Evolutionary conservation across 257 asterid genomes (phyloP).

Genomic region (Fraxinus cuspidata): DNA sequence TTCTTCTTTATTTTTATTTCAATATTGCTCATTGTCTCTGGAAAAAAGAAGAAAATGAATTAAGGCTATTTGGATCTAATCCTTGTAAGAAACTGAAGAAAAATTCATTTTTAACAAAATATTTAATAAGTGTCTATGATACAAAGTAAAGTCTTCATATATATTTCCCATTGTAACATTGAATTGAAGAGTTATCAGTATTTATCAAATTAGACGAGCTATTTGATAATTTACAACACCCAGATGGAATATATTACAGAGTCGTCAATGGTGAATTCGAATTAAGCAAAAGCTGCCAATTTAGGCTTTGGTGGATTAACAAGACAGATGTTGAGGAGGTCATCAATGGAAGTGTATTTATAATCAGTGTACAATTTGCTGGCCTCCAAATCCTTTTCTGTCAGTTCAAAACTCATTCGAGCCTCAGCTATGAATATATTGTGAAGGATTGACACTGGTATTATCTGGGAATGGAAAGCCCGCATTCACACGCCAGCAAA

Average conservation of each 20-base stretch:
- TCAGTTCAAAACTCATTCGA: slow-evolving; percentile 38
- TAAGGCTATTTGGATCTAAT: too few relatives aligned
- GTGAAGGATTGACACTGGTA: slow-evolving; percentile 39
- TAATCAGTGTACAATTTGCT: slow-evolving; percentile 42
- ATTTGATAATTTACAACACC: background rate
- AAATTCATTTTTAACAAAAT: background rate
- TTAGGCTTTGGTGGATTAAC: slow-evolving; percentile 40
- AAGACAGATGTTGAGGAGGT: slow-evolving; percentile 40
- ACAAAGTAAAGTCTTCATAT: too few relatives aligned
- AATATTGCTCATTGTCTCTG: background rate
- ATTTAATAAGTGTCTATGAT: too few relatives aligned
- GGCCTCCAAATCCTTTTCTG: slow-evolving; percentile 39
- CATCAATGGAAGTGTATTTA: slow-evolving; percentile 38
- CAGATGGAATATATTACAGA: background rate
- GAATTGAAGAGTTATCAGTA: background rate
- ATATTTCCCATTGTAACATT: background rate
- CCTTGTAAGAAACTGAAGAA: too few relatives aligned
- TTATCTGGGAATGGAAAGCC: slow-evolving; percentile 39
- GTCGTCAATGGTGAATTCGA: background rate
- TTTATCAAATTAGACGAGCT: background rate
- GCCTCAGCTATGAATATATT: slow-evolving; percentile 37
- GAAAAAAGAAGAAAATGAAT: too few relatives aligned
- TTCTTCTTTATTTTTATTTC: background rate
- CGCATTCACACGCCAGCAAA: background rate
- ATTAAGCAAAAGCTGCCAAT: slow-evolving; percentile 35